Evolutionary conservation across 2,329 filamentous ascomycete species (phyloP).

Genomic region (Hypoxylon sp.): DNA sequence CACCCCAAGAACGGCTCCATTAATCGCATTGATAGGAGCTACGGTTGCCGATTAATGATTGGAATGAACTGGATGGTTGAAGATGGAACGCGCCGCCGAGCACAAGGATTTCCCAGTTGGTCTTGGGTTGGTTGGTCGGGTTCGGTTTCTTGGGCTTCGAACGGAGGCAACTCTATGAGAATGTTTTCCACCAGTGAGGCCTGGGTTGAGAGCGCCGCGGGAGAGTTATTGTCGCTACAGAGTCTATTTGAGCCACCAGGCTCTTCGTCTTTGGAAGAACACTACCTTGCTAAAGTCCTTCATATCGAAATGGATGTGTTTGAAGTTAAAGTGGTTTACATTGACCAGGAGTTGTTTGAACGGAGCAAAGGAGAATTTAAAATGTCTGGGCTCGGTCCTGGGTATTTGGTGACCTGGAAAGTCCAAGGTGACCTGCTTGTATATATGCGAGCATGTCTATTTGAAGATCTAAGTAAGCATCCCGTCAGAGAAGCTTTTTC

Average conservation of each 20-base stretch:
- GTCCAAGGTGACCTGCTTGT: neutral
- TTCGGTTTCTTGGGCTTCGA: neutral
- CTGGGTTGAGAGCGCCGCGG: neutral
- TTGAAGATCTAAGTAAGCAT: neutral
- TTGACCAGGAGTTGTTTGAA: neutral
- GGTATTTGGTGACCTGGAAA: neutral
- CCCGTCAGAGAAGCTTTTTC: neutral
- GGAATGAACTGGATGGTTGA: neutral
- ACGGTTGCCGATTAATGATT: neutral
- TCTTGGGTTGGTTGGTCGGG: conserved; percentile 8
- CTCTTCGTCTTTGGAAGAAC: neutral
- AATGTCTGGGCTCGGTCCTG: neutral
- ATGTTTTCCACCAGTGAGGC: too few species aligned
- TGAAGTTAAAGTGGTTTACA: neutral
- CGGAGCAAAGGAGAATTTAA: neutral
- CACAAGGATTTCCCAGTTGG: neutral
- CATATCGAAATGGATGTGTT: neutral
- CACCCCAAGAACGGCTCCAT: neutral
- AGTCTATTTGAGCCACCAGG: neutral
- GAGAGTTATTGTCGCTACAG: neutral
- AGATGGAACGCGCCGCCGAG: neutral
- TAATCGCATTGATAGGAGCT: neutral
- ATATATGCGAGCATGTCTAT: neutral
- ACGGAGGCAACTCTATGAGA: too few species aligned
- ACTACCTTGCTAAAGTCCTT: neutral